Percentiles rank a stretch among this genome's conserved stretches.
phyloP scores from a whole-genome alignment of 179 eudicot genomes.

The Heliamphora pulchella region DNA sequence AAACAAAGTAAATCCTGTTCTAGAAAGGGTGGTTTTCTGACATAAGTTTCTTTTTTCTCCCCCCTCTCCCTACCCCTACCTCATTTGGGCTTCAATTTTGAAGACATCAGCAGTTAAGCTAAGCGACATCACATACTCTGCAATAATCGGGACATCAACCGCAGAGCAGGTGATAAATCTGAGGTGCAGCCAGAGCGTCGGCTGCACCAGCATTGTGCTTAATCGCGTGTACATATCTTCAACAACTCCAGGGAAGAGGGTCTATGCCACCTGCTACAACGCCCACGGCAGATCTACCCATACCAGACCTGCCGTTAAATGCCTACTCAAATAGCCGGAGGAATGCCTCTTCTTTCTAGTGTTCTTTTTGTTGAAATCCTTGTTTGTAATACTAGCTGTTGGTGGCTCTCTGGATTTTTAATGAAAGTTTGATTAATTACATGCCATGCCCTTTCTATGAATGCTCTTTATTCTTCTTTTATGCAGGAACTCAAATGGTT shows the following conservation, averaged over 20 bases:
- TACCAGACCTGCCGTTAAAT: slow-evolving; percentile 32
- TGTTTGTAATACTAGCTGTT: too few species aligned
- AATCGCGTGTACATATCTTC: slow-evolving; percentile 15
- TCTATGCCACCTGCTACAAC: slow-evolving; percentile 27
- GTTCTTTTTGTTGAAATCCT: too few species aligned
- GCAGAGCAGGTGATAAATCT: slow-evolving; percentile 18
- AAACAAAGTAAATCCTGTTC: too few species aligned
- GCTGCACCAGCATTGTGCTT: slow-evolving; percentile 16
- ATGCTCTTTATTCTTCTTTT: neutral
- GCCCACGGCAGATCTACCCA: slow-evolving; percentile 30
- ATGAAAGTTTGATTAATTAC: neutral
- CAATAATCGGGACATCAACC: slow-evolving; percentile 26
- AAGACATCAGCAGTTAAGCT: slow-evolving; percentile 25
- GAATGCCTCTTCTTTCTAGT: too few species aligned
- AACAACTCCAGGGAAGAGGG: slow-evolving; percentile 21
- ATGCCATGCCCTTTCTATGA: neutral
- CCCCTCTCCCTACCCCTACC: neutral
- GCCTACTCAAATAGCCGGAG: slow-evolving; percentile 14
- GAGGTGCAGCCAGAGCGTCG: slow-evolving; percentile 22
- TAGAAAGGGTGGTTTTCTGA: too few species aligned
- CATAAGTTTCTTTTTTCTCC: too few species aligned
- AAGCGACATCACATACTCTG: slow-evolving; percentile 19
- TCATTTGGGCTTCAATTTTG: neutral
- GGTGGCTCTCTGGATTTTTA: neutral
- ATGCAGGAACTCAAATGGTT: too few species aligned